Evolutionary conservation across 2,329 filamentous ascomycete genomes (phyloP).

Genomic region (Colletotrichum incanum): DNA sequence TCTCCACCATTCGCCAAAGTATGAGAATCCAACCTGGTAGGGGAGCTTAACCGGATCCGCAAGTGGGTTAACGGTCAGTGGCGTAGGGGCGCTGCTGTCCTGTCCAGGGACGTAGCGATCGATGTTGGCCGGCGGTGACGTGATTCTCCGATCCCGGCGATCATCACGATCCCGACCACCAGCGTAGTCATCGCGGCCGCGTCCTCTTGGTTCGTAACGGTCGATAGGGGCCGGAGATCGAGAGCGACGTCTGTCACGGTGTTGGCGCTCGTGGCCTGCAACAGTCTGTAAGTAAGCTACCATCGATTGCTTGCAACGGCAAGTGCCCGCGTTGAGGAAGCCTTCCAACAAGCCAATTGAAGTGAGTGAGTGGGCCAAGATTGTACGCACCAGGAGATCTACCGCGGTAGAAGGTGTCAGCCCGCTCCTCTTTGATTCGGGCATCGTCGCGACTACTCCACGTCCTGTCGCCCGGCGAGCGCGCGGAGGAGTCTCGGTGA

Average conservation of each 20-base stretch:
- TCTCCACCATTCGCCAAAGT: slow-evolving; percentile 90
- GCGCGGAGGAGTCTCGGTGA: slow-evolving; percentile 67
- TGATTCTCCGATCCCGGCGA: slow-evolving; percentile 67
- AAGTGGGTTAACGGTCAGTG: slow-evolving; percentile 74
- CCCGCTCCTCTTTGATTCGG: slow-evolving; percentile 66
- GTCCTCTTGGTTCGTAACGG: slow-evolving; percentile 80
- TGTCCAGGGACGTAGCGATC: slow-evolving; percentile 89
- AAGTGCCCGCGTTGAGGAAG: not conserved
- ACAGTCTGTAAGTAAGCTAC: slow-evolving; percentile 37
- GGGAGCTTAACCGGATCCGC: slow-evolving; percentile 80
- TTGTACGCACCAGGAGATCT: slow-evolving; percentile 78
- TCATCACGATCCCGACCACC: slow-evolving; percentile 71
- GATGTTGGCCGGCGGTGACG: slow-evolving; percentile 79
- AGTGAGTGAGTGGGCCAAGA: not conserved
- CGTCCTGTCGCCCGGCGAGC: slow-evolving; percentile 68
- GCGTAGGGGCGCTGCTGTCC: slow-evolving; percentile 62
- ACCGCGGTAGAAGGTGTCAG: slow-evolving; percentile 75
- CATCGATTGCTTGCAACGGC: not conserved
- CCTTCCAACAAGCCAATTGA: not conserved
- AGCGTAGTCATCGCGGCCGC: slow-evolving; percentile 78
- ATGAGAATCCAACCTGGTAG: slow-evolving; percentile 88
- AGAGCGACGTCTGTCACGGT: slow-evolving; percentile 73
- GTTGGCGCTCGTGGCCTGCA: slow-evolving; percentile 68
- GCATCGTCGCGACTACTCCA: slow-evolving; percentile 69
- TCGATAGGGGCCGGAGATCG: slow-evolving; percentile 82